Percentiles rank a stretch among this genome's conserved stretches.
Evolutionary conservation across 2,329 filamentous ascomycete species (phyloP).

Genomic region (Didymella arachidicola): DNA sequence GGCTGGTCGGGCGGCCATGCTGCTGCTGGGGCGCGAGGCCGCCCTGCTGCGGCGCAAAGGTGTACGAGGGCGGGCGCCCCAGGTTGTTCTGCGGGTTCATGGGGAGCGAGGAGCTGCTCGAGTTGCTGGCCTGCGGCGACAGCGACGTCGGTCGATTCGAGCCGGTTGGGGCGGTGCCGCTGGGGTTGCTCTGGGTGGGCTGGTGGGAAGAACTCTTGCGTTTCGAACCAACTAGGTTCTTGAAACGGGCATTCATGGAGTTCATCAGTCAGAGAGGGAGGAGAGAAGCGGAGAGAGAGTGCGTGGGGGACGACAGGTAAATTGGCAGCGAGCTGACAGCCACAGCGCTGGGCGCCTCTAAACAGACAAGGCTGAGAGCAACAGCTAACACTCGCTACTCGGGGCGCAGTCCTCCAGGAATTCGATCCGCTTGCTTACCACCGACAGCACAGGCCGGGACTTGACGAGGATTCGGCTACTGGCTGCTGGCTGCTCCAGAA

Average conservation of each 20-base stretch:
- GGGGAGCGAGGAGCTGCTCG: conserved; percentile 52
- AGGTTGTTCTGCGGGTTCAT: conserved; percentile 64
- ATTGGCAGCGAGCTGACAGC: conserved; percentile 43
- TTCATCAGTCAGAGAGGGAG: conserved; percentile 64
- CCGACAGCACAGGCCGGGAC: conserved; percentile 11
- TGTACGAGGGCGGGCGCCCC: conserved; percentile 70
- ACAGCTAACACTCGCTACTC: conserved; percentile 6
- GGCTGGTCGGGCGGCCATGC: conserved; percentile 60
- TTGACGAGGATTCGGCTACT: conserved; percentile 6
- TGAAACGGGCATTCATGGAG: conserved; percentile 81
- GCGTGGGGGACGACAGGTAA: conserved; percentile 36
- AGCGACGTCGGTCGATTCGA: conserved; percentile 50
- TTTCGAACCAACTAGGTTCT: conserved; percentile 82
- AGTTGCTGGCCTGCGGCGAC: conserved; percentile 51
- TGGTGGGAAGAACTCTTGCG: conserved; percentile 70
- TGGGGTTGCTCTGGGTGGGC: conserved; percentile 45
- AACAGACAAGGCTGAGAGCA: conserved; percentile 20
- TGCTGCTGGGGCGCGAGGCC: conserved; percentile 44
- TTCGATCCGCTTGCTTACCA: not conserved
- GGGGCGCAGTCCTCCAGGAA: conserved; percentile 17
- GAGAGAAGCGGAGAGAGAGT: conserved; percentile 30
- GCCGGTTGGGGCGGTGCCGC: conserved; percentile 49
- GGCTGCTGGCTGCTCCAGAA: not conserved
- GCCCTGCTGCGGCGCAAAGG: conserved; percentile 57
- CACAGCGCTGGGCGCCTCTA: conserved; percentile 29